Evolutionary conservation across 345 rosid species (phyloP).

Genomic region (Syzygium aqueum): DNA sequence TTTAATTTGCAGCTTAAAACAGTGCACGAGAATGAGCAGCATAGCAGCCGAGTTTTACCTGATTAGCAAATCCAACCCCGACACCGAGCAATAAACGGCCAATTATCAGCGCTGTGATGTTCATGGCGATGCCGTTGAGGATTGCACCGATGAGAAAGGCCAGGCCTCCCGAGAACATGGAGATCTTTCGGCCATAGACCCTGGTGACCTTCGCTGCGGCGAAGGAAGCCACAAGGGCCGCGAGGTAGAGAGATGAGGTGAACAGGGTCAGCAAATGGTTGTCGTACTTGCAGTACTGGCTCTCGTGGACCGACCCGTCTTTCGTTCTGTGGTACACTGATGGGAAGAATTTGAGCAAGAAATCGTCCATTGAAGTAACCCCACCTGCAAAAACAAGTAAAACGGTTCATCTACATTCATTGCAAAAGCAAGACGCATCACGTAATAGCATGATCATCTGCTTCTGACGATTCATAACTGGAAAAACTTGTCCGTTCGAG

Average conservation of each 20-base stretch:
- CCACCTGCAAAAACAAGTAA: conserved; percentile 53
- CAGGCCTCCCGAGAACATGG: conserved; percentile 11
- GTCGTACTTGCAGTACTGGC: conserved; percentile 24
- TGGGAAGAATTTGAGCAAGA: conserved; percentile 24
- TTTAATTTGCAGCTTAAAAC: background rate
- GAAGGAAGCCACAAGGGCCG: conserved; percentile 20
- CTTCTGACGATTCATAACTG: background rate
- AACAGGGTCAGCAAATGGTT: conserved; percentile 16
- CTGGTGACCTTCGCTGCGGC: conserved; percentile 3
- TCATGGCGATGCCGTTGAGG: conserved; percentile 13
- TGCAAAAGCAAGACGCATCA: conserved; percentile 35
- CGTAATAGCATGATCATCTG: background rate
- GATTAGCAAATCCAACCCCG: conserved; percentile 54
- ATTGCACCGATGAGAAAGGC: conserved; percentile 22
- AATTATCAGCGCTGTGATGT: conserved; percentile 14
- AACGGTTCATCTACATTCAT: conserved; percentile 36
- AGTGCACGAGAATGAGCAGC: background rate
- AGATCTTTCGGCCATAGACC: conserved; percentile 3
- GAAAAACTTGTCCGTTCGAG: background rate
- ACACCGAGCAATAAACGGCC: conserved; percentile 27
- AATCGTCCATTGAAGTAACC: conserved; percentile 28
- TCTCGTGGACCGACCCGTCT: conserved; percentile 40
- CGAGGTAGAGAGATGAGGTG: conserved; percentile 29
- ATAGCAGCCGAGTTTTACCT: conserved; percentile 19
- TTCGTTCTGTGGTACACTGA: conserved; percentile 57